Conservation (phyloP, 768 basidiomycete genomes). For the Collybiopsis luxurians region DNA sequence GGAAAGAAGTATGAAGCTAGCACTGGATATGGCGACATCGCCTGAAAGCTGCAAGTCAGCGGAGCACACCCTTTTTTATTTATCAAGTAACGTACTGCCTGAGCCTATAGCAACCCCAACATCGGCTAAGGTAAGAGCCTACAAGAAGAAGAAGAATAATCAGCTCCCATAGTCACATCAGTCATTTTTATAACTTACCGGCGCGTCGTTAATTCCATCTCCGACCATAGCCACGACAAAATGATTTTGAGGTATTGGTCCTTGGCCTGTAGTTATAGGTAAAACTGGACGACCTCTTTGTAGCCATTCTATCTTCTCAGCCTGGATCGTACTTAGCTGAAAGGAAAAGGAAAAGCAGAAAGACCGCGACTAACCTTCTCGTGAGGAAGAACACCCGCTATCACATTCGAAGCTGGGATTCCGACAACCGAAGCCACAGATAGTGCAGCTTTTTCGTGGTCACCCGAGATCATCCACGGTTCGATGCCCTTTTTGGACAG, state of each 20-base stretch:
- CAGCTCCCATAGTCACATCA: neutral
- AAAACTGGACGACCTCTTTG: slow-evolving; percentile 24
- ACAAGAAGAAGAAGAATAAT: neutral
- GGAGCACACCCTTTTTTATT: neutral
- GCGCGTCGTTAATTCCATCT: slow-evolving; percentile 65
- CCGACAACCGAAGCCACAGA: slow-evolving; percentile 71
- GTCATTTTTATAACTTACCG: slow-evolving; percentile 21
- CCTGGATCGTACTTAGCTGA: slow-evolving; percentile 28
- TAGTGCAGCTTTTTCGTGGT: slow-evolving; percentile 58
- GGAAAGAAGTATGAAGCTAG: slow-evolving; percentile 76
- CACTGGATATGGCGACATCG: slow-evolving; percentile 74
- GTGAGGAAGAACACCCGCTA: slow-evolving; percentile 81
- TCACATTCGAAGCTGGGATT: slow-evolving; percentile 63
- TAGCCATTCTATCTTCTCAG: slow-evolving; percentile 58
- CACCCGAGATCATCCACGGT: slow-evolving; percentile 84
- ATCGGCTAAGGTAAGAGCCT: slow-evolving; percentile 53
- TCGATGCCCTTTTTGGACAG: slow-evolving; percentile 53
- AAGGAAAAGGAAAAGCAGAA: neutral
- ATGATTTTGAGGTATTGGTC: slow-evolving; percentile 32
- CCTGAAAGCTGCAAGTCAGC: slow-evolving; percentile 30
- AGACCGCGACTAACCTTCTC: slow-evolving; percentile 53
- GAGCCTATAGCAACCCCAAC: slow-evolving; percentile 66
- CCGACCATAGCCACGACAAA: slow-evolving; percentile 57
- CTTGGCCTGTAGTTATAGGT: slow-evolving; percentile 5
- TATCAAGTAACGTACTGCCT: slow-evolving; percentile 43